Evolutionary conservation across 1,284 basidiomycete species (phyloP).

Genomic region (Melampsora abietis-canadensis): DNA sequence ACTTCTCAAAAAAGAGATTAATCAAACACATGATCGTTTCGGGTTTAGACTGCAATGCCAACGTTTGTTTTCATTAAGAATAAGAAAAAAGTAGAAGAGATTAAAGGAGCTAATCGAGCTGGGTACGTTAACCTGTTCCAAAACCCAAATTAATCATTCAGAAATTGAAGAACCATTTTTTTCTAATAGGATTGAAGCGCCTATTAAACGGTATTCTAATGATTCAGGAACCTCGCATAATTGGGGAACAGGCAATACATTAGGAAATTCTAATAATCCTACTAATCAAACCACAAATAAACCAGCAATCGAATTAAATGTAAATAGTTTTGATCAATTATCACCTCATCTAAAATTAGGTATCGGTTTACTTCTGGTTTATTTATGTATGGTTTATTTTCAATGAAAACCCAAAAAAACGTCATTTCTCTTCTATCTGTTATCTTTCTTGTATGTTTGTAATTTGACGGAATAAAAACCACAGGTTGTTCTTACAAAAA

Average conservation of each 20-base stretch:
- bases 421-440: neutral
- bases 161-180: no score
- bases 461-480: neutral
- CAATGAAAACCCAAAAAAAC: neutral
- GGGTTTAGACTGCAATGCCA: constrained; percentile 29
- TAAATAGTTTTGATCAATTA: constrained; percentile 5
- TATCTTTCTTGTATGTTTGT: neutral
- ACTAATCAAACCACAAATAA: neutral
- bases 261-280: constrained; percentile 5
- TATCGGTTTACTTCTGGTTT: constrained; percentile 14
- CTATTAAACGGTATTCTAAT: neutral
- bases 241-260: constrained; percentile 23
- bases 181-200: neutral
- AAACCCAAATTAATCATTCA: no score
- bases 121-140: neutral
- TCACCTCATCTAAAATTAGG: constrained; percentile 34
- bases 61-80: constrained; percentile 28
- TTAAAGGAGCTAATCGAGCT: constrained; percentile 25
- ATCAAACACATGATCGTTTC: neutral
- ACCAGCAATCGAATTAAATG: neutral
- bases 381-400: constrained; percentile 6
- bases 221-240: neutral
- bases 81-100: constrained; percentile 19
- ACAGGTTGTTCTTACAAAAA: neutral
- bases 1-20: neutral